Conservation (phyloP, 2,329 filamentous ascomycete genomes). For the Trichoderma sp. region DNA sequence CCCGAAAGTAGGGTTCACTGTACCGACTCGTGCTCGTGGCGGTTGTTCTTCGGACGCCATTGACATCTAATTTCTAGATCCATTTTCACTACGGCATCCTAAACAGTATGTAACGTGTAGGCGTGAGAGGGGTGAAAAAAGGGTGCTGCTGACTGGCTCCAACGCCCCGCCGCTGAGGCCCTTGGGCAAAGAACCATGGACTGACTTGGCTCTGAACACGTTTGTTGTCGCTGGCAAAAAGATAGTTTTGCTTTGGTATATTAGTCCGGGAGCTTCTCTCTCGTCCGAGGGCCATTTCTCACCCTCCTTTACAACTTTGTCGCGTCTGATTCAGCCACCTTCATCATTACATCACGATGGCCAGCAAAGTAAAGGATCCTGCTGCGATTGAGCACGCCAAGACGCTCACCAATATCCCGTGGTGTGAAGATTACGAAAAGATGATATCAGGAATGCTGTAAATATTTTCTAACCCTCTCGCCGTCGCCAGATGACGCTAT, state of each 20-base stretch:
- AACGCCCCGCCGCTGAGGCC: slow-evolving; percentile 24
- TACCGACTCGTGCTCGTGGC: neutral
- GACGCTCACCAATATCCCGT: slow-evolving; percentile 55
- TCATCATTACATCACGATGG: slow-evolving; percentile 33
- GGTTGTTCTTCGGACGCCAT: slow-evolving; percentile 16
- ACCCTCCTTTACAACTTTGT: neutral
- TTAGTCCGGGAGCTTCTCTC: slow-evolving; percentile 4
- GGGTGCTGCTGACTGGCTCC: slow-evolving; percentile 22
- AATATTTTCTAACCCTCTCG: slow-evolving; percentile 29
- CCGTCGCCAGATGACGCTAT: too few relatives aligned
- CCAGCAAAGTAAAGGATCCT: slow-evolving; percentile 44
- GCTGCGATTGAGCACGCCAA: slow-evolving; percentile 51
- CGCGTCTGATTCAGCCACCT: neutral
- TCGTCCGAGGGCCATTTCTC: neutral
- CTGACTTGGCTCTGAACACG: slow-evolving; percentile 13
- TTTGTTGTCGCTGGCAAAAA: slow-evolving; percentile 13
- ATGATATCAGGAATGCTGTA: slow-evolving; percentile 68
- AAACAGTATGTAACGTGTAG: neutral
- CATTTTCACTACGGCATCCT: slow-evolving; percentile 19
- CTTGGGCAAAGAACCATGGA: slow-evolving; percentile 18
- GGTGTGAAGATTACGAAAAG: slow-evolving; percentile 64
- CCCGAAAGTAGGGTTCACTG: slow-evolving; percentile 4
- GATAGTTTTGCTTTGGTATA: slow-evolving; percentile 7
- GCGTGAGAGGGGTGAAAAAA: slow-evolving; percentile 9
- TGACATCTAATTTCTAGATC: slow-evolving; percentile 14